phyloP scores from a whole-genome alignment of 176 grass and related monocot genomes.

The Triticum timopheevii region DNA sequence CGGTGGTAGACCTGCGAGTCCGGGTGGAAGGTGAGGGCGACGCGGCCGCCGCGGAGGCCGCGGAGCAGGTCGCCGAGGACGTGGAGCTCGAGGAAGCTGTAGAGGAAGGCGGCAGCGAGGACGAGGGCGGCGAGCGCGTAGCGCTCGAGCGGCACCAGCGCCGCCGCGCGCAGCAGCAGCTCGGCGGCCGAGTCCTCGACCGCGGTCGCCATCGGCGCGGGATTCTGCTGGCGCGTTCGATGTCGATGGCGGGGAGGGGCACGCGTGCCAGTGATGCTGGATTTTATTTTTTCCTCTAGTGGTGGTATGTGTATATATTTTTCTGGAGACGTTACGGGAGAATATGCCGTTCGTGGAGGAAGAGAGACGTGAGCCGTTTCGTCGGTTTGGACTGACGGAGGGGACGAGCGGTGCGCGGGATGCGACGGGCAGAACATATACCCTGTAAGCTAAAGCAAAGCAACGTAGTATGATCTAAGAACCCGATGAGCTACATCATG shows the following conservation, averaged over 20 bases:
- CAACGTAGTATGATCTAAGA: too few relatives aligned
- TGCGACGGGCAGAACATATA: not conserved
- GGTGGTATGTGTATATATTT: too few relatives aligned
- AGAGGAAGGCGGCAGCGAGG: conserved; percentile 46
- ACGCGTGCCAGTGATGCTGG: not conserved
- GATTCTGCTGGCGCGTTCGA: not conserved
- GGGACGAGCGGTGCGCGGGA: not conserved
- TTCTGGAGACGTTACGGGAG: too few relatives aligned
- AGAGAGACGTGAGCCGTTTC: not conserved
- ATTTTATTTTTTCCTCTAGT: too few relatives aligned
- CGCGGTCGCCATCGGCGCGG: conserved; percentile 16
- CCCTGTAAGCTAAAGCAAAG: too few relatives aligned
- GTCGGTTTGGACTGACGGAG: too few relatives aligned
- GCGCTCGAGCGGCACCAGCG: conserved; percentile 40
- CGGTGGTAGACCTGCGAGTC: conserved; percentile 69
- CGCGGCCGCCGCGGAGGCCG: conserved; percentile 62
- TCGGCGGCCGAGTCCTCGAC: conserved; percentile 34
- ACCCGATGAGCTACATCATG: too few relatives aligned
- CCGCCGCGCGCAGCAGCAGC: conserved; percentile 58
- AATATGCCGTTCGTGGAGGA: not conserved
- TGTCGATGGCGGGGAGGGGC: not conserved
- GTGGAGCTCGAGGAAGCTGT: conserved; percentile 89
- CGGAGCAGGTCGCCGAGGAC: conserved; percentile 56
- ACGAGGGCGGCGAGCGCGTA: conserved; percentile 52
- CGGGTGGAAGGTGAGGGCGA: conserved; percentile 75